phyloP scores from a whole-genome alignment of 2,329 filamentous ascomycete genomes.

The Cladophialophora yegresii region DNA sequence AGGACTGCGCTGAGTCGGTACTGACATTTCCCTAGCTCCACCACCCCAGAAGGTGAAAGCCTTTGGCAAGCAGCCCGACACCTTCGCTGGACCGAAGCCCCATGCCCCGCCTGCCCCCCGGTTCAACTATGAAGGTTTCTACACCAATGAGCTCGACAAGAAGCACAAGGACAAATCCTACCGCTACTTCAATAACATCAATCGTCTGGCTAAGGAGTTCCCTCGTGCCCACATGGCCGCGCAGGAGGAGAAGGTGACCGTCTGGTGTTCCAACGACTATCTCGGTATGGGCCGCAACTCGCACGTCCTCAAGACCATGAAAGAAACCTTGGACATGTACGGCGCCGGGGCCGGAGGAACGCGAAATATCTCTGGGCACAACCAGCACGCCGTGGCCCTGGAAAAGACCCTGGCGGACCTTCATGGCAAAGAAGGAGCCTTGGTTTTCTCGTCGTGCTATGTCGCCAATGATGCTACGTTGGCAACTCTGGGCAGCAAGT shows the following conservation, averaged over 20 bases:
- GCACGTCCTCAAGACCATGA: conserved; percentile 85
- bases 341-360: conserved; percentile 94
- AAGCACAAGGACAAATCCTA: conserved; percentile 99
- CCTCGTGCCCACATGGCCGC: conserved; percentile 88
- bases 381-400: conserved; percentile 84
- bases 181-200: conserved; percentile 99
- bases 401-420: conserved; percentile 82
- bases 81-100: conserved; percentile 49
- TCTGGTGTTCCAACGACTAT: conserved; percentile 99
- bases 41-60: conserved; percentile 24
- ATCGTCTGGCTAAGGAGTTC: conserved; percentile 93
- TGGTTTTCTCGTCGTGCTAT: conserved; percentile 97
- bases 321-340: conserved; percentile 90
- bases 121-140: conserved; percentile 92
- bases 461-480: conserved; percentile 97
- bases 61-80: conserved; percentile 29
- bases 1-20: neutral
- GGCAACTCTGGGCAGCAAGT: conserved; percentile 92
- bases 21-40: conserved; percentile 27
- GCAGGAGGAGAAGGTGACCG: conserved; percentile 82
- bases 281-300: conserved; percentile 95
- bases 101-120: conserved; percentile 56
- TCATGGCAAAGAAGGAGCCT: conserved; percentile 85
- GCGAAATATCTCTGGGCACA: conserved; percentile 96
- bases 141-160: conserved; percentile 85